A percentile compares a stretch with the other conserved stretches of the same genome.
Conservation (phyloP, 306 rosid species). For the Trifolium repens region DNA sequence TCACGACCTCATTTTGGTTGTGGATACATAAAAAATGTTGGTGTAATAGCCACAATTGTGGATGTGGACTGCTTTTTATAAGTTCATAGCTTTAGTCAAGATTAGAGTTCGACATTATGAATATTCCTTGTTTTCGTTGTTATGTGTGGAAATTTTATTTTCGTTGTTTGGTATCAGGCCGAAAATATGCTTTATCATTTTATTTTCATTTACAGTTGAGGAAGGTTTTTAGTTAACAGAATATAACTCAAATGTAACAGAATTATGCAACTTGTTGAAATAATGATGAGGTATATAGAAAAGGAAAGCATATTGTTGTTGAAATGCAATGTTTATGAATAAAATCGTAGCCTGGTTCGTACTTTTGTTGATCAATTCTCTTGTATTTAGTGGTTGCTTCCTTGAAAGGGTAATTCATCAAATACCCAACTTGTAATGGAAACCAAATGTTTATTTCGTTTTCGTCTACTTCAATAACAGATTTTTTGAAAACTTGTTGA, state of each 20-base stretch:
- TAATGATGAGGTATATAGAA: not conserved
- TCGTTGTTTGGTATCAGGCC: not conserved
- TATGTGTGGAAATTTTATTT: not conserved
- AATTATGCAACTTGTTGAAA: not conserved
- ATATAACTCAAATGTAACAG: not conserved
- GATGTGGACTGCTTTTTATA: not conserved
- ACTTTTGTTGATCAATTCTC: not conserved
- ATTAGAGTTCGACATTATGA: not conserved
- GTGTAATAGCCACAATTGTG: not conserved
- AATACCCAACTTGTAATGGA: conserved; percentile 14
- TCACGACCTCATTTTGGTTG: not conserved
- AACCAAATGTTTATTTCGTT: conserved; percentile 30
- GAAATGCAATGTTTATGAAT: conserved; percentile 20
- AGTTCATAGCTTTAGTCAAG: not conserved
- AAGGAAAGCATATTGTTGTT: conserved; percentile 27
- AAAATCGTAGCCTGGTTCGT: not conserved
- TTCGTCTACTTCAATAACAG: conserved; percentile 5
- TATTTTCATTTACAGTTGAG: conserved; percentile 13
- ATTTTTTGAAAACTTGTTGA: conserved; percentile 7
- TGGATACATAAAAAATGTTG: not conserved
- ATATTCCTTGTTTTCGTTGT: not conserved
- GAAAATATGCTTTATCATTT: conserved; percentile 5
- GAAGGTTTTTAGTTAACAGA: conserved; percentile 13
- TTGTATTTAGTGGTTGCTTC: conserved; percentile 27
- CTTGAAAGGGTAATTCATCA: conserved; percentile 21